Evolutionary conservation across 345 rosid genomes (phyloP), one percentile per base, ranked within the genome.

Genomic region (Citrus inodora): DNA sequence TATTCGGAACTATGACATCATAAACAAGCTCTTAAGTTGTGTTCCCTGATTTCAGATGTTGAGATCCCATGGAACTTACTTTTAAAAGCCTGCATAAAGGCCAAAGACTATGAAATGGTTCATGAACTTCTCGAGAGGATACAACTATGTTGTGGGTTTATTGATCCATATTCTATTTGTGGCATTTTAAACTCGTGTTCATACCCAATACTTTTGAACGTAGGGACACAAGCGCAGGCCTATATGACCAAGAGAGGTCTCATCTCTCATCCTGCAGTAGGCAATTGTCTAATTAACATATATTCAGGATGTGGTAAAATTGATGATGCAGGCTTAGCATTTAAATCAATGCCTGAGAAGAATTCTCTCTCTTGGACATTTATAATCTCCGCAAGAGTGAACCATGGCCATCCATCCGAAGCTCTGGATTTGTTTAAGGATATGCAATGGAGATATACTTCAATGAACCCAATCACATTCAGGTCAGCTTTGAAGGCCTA

Each of bases 191-290:
- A 67, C 38, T 81, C 80, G 1, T 81, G 80, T 42, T 14, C 30
- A 30, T 72, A 55, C 38, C 80, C 80, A 11, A 74, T 77, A 70
- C 60, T 71, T 77, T 61, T 77, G 68, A 74, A 46, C 46, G 67
- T 77, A 30, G 78, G 83, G 37, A 81, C 65, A 75, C 83, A 81
- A 81, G 83, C 63, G 14, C 78, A 81, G 70, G 80, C 80, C 30
- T 73, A 81, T 64, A 72, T 77, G 80, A 81, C 75, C 22, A 81
- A 77, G 79, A 77, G 78, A 53, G 83, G 80, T 61, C 69, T 76
- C 63, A 63, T 81, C 27, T 77, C 83, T 51, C 69, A 81, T 71
- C 56, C 83, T 77, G 58, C 22, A 59, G 35, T 38, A 35, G 63
- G 70, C 48, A 81, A 25, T 60, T 37, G 65, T 46, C 78, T 77